A percentile compares a stretch with the other conserved stretches of the same genome.
Evolutionary conservation across 257 asterid species (phyloP).

Genomic region (Solanum appendiculatum): DNA sequence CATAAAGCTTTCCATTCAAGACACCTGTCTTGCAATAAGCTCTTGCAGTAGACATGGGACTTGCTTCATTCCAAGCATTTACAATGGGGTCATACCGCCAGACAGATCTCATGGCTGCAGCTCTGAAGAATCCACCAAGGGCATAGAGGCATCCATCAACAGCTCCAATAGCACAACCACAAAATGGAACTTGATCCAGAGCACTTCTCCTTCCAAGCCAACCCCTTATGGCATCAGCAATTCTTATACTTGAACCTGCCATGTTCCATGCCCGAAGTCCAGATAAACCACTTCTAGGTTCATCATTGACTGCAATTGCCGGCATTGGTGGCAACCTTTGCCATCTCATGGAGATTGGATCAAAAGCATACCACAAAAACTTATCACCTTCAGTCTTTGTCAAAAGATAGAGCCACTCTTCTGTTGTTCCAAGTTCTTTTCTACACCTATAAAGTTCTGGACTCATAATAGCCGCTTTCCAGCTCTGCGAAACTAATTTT

Average conservation of each 20-base stretch:
- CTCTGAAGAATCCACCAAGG: conserved; percentile 70
- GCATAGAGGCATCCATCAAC: conserved; percentile 71
- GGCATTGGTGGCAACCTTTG: conserved; percentile 79
- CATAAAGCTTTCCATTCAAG: conserved; percentile 66
- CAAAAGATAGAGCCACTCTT: conserved; percentile 79
- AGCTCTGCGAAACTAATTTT: conserved; percentile 56
- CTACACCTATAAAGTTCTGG: conserved; percentile 54
- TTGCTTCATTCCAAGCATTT: conserved; percentile 64
- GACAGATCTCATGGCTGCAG: conserved; percentile 43
- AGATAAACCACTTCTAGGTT: conserved; percentile 29
- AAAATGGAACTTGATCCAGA: conserved; percentile 56
- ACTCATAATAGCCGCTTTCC: conserved; percentile 63
- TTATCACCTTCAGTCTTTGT: conserved; percentile 49
- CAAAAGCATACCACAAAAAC: conserved; percentile 73
- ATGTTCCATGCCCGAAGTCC: conserved; percentile 52
- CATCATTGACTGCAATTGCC: conserved; percentile 25
- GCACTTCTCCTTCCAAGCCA: conserved; percentile 60
- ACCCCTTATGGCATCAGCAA: conserved; percentile 56
- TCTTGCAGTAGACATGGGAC: conserved; percentile 64
- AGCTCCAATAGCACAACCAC: conserved; percentile 83
- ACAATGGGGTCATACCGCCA: conserved; percentile 67
- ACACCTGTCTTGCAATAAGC: conserved; percentile 83
- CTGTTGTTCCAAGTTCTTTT: conserved; percentile 59
- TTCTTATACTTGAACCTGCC: conserved; percentile 32
- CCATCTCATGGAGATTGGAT: conserved; percentile 62